A percentile compares a stretch with the other conserved stretches of the same genome.
Evolutionary conservation across 2,329 filamentous ascomycete genomes (phyloP).

Genomic region (Fusarium ramigenum): DNA sequence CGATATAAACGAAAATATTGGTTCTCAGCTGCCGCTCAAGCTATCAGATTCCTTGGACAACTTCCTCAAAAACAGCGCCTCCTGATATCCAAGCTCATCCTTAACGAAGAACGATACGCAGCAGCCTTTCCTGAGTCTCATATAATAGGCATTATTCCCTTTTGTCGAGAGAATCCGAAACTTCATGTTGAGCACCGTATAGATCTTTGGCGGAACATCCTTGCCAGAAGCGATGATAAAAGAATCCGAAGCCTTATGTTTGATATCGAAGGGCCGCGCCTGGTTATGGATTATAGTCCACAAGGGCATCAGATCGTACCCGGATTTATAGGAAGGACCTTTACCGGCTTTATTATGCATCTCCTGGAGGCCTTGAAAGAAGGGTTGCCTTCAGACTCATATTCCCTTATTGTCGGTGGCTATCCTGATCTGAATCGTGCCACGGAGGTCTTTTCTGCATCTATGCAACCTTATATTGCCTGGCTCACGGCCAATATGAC

Average conservation of each 20-base stretch:
- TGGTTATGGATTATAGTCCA: no score
- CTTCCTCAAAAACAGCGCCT: not conserved
- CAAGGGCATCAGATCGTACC: no score
- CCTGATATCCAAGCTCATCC: accelerated
- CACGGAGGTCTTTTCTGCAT: no score
- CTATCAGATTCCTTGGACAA: accelerated
- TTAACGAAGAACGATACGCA: accelerated
- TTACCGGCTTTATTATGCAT: no score
- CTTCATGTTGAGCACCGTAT: accelerated
- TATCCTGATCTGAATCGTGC: no score
- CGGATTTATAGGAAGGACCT: no score
- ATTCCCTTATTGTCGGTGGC: no score
- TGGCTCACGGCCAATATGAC: no score
- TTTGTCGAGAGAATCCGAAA: accelerated
- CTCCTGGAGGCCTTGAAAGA: no score
- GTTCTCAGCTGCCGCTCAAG: not conserved
- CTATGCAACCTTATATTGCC: no score
- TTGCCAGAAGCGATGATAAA: accelerated
- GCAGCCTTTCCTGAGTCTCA: not conserved
- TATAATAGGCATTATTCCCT: not conserved
- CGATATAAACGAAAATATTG: accelerated
- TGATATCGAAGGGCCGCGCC: accelerated
- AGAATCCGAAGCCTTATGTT: accelerated
- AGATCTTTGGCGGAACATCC: not conserved
- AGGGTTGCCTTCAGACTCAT: no score